Evolutionary conservation across 1,139 yeast genomes (phyloP), one percentile per base, ranked within the genome.

Genomic region (Debaryomyces coudertii): DNA sequence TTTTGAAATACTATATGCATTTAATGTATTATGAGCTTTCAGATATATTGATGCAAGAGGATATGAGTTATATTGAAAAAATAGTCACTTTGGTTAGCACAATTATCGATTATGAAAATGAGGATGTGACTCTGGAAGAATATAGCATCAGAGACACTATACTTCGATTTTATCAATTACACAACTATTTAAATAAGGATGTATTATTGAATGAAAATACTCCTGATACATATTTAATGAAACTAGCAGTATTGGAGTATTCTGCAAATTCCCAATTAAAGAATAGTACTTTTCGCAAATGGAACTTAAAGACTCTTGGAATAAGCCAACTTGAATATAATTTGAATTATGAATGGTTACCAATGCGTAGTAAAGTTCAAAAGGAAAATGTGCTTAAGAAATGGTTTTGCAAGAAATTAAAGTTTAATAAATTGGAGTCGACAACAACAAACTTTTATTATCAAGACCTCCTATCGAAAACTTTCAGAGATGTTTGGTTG

Each of bases 51-150:
- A 47, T 48, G 0, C 45, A 47, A 1, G 39, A 54, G 1, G 63
- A 73, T 49, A 51, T 53, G 24, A 47, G 53, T 16, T 70, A 60
- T 47, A 53, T 72, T 3, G 58, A 55, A 24, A 49, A 51, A 5
- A 47, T 72, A 8, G 63, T 61, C 4, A 28, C 42, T 7, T 46
- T 61, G 8, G 60, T 69, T 2, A 58, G 62, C 29, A 47, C 50
- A 3, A 58, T 73, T 1, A 60, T 63, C 2, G 71, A 67, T 25
- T 70, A 56, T 45, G 75, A 69, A 41, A 62, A 62, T 40, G 64
- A 60, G 20, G 70, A 67, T 7, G 54, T 48, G 8, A 47, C 52
- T 2, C 42, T 50, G 14, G 55, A 53, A 11, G 63, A 61, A 5
- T 51, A 49, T 4, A 52, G 54, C 23, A 58, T 69, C 1, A 63